phyloP scores from a whole-genome alignment of 1,139 yeast species.

The Lodderomyces elongisporus region DNA sequence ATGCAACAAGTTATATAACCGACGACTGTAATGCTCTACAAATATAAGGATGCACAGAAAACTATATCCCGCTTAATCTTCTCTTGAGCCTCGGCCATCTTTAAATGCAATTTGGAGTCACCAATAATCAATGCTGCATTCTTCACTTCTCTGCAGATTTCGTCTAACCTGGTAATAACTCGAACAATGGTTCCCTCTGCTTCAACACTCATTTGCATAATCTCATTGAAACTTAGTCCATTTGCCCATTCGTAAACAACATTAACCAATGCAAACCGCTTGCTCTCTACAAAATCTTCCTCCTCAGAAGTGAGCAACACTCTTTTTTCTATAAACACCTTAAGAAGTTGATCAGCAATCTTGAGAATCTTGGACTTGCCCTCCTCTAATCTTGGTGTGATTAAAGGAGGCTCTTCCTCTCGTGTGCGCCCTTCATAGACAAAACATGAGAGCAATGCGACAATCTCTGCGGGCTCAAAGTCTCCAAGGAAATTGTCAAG shows the following conservation, averaged over 20 bases:
- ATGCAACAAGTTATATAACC: too few species aligned
- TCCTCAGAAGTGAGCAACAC: slow-evolving; percentile 81
- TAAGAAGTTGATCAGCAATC: slow-evolving; percentile 60
- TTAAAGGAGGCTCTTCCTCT: slow-evolving; percentile 52
- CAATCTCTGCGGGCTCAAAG: slow-evolving; percentile 93
- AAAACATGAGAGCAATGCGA: slow-evolving; percentile 84
- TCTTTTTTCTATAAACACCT: slow-evolving; percentile 61
- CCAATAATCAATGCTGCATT: slow-evolving; percentile 94
- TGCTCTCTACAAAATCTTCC: slow-evolving; percentile 73
- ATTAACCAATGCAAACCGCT: slow-evolving; percentile 84
- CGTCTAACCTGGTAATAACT: slow-evolving; percentile 90
- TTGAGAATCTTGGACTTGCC: slow-evolving; percentile 70
- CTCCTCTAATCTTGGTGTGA: slow-evolving; percentile 78
- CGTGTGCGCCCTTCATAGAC: slow-evolving; percentile 84
- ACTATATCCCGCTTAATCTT: slow-evolving; percentile 94
- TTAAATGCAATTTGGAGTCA: slow-evolving; percentile 78
- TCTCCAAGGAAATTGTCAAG: slow-evolving; percentile 89
- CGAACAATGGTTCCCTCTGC: slow-evolving; percentile 98
- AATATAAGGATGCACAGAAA: slow-evolving; percentile 90
- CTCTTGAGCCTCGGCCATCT: slow-evolving; percentile 92
- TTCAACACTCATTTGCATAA: slow-evolving; percentile 81
- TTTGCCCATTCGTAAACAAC: slow-evolving; percentile 98
- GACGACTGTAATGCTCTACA: too few species aligned
- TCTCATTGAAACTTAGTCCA: slow-evolving; percentile 86
- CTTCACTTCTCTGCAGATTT: slow-evolving; percentile 90